Evolutionary conservation across 257 asterid genomes (phyloP).

Genomic region (Capsicum pubescens): DNA sequence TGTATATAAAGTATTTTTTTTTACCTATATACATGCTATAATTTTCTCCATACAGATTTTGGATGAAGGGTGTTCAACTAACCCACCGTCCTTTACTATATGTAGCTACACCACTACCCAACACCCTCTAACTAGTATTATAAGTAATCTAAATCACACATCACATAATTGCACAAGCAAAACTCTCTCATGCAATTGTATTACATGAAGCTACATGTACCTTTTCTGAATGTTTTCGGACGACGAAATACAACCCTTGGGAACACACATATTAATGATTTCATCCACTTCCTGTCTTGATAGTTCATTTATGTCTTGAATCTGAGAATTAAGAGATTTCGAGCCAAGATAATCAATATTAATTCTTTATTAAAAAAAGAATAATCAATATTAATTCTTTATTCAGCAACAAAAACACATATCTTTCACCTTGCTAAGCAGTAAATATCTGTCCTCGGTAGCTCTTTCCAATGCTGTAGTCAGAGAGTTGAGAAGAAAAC

Average conservation of each 20-base stretch:
- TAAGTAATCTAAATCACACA: background rate
- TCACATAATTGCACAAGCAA: background rate
- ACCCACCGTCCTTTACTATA: background rate
- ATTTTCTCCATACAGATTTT: background rate
- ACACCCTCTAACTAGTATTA: background rate
- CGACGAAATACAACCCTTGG: slow-evolving; percentile 60
- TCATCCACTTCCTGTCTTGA: slow-evolving; percentile 98
- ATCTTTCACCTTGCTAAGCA: slow-evolving; percentile 75
- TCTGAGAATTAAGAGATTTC: slow-evolving; percentile 47
- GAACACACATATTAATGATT: slow-evolving; percentile 64
- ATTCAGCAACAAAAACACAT: background rate
- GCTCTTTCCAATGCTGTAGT: slow-evolving; percentile 72
- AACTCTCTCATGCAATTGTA: background rate
- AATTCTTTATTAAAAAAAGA: background rate
- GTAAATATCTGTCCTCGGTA: slow-evolving; percentile 79
- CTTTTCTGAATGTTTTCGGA: slow-evolving; percentile 82
- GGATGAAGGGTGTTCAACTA: background rate
- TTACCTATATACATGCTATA: too few species aligned
- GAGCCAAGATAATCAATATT: background rate
- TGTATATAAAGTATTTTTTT: too few species aligned
- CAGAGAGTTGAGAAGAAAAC: slow-evolving; percentile 65
- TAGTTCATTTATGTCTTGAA: slow-evolving; percentile 91
- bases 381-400: background rate
- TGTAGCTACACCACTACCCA: background rate
- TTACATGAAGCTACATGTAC: slow-evolving; percentile 41